Conservation (phyloP, 805 yeast species). For the Candida lessepsii region DNA sequence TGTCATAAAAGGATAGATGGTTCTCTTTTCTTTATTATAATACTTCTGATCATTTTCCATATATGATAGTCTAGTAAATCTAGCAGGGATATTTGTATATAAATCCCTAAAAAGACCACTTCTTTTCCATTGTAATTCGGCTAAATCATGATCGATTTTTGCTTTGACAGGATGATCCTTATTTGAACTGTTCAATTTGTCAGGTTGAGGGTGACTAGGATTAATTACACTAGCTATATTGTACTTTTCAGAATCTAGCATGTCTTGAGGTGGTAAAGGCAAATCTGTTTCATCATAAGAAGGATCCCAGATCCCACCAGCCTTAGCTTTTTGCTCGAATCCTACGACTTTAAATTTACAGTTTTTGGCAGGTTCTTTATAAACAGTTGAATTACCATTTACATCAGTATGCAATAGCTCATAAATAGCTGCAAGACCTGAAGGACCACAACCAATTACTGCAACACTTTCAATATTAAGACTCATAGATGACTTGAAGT, state of each 20-base stretch:
- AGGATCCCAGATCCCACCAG: constrained; percentile 50
- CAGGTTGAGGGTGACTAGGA: constrained; percentile 17
- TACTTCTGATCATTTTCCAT: constrained; percentile 23
- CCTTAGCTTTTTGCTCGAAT: constrained; percentile 40
- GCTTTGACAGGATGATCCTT: constrained; percentile 17
- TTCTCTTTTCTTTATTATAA: constrained; percentile 19
- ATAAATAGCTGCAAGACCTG: constrained; percentile 33
- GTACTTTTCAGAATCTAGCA: constrained; percentile 29
- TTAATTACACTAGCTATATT: constrained; percentile 33
- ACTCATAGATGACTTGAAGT: too few species aligned
- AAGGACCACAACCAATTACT: constrained; percentile 32
- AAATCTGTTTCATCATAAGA: constrained; percentile 21
- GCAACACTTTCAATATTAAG: constrained; percentile 23
- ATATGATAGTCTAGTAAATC: constrained; percentile 39
- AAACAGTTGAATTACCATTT: constrained; percentile 27
- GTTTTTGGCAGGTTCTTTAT: constrained; percentile 15
- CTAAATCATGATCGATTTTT: constrained; percentile 7
- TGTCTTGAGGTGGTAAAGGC: constrained; percentile 29
- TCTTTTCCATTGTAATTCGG: constrained; percentile 35
- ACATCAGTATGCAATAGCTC: constrained; percentile 28
- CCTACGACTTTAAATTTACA: constrained; percentile 36
- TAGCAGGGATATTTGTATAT: constrained; percentile 42
- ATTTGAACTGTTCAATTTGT: constrained; percentile 20
- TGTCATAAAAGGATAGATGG: constrained; percentile 36
- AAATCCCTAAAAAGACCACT: constrained; percentile 38